Base-by-base conservation (phyloP, 257 asterid species). In the Mitragyna speciosa region DNA sequence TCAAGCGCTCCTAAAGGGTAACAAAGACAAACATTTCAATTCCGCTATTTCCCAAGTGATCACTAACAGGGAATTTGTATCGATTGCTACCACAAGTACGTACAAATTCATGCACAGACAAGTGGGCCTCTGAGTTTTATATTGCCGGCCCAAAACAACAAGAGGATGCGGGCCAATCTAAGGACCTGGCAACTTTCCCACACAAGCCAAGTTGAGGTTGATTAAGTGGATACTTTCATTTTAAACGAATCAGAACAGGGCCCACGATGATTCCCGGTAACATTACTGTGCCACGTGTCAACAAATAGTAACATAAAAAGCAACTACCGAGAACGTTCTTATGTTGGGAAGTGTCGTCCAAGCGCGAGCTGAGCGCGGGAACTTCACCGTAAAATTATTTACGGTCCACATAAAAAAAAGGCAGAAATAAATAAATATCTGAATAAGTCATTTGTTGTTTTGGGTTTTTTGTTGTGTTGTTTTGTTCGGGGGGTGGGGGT, bases 301-400 rank as follows among this genome's bases (percentile, higher is more conserved):
- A 11, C 2, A 12, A 4, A 39, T 8, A 24, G 72, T 36, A 19
- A 36, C 11, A 17, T 10, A 19, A 17, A 12, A 70, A 45, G 75
- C 75, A 4, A 9, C 26, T 52, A 33, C 52, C 47, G 11, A 31
- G 39, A 36, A 36, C 41, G 68, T 69, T 69, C 52, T 39, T 2
- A 39, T 20, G 26, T 56, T 47, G 79, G 17, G 41, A 59, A 24
- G 79, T 75, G 71, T 3, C 6, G 1, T 36, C 6, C 81, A 76
- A 78, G 78, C 81, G 84, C 72, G 24, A 9, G n/a, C 1, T 6
- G 1, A 68, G 73, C 84, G 81, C 81, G 77, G 20, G 74, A 17
- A 39, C 48, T 5, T 66, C 20, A 30, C 45, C 5, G 41, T 10
- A 4, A 45, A 58, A 6, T 7, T 9, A 49, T 28, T n/a, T 33